Evolutionary conservation across 2,329 filamentous ascomycete genomes (phyloP), one percentile per base, ranked within the genome.

Genomic region (Furcasterigmium furcatum): DNA sequence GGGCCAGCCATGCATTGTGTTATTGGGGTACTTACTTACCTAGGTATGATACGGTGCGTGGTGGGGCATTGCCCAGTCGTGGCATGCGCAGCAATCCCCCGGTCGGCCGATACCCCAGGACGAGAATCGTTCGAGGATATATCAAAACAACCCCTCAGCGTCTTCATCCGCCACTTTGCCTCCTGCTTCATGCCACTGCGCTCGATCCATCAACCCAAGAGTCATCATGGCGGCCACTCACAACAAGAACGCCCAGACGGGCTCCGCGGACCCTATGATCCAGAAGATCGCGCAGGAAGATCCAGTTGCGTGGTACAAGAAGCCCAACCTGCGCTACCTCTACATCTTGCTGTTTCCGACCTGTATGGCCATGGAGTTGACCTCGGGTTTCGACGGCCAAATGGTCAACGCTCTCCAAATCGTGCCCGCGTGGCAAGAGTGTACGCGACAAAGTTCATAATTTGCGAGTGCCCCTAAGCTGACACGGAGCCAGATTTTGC

Each of bases 291-390:
- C 41, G 24, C 27, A 59, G 46, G 62, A 66, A 53, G 67, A 71
- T 50, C 66, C 58, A 50, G 58, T 63, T 21, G 61, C 62, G 46
- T 82, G 77, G 76, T 81, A 73, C 63, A 71, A 68, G 54, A 84
- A 84, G 58, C 76, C 72, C 1, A 82, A 83, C 50, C 63, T 83
- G 25, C 68, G 78, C 40, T 55, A 55, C 14, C 65, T 83, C 29
- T 83, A 84, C 53, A 58, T 82, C 7, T 59, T 78, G 46, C 68
- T 84, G 38, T 76, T 83, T 45, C 76, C 77, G 20, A 77, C 76
- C 38, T 80, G 75, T 57, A 76, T 82, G 64, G 79, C 79, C 43
- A 78, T 83, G 44, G 80, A 83, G 62, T 56, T 70, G 57, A 71
- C 68, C 2, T 69, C 66, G 18, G 68, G 68, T 1, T 71, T 70